phyloP scores from a whole-genome alignment of 257 asterid genomes.

The Gentiana macrophylla region DNA sequence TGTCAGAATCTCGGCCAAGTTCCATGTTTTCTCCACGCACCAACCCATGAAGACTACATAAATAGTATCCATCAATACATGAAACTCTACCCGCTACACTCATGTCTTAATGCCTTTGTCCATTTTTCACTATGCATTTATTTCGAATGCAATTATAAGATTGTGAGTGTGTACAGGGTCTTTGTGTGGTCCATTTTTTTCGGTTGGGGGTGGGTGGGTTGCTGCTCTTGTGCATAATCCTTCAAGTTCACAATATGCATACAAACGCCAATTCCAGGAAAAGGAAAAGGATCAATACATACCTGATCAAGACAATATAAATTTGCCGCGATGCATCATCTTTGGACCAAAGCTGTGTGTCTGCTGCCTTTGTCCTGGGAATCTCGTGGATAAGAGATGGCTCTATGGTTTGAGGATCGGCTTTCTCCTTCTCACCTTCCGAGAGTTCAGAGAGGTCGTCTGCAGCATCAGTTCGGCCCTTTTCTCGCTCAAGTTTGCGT shows the following conservation, averaged over 20 bases:
- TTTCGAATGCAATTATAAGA: not conserved
- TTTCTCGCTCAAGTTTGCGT: constrained; percentile 34
- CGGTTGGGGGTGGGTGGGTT: too few species aligned
- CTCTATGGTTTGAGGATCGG: constrained; percentile 18
- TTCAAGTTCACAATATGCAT: too few species aligned
- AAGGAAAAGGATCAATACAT: not conserved
- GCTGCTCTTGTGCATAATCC: too few species aligned
- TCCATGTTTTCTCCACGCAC: constrained; percentile 75
- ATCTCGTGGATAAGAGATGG: constrained; percentile 16
- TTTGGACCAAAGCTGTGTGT: constrained; percentile 35
- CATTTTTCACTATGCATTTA: not conserved
- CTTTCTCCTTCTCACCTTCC: constrained; percentile 56
- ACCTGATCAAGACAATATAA: constrained; percentile 63
- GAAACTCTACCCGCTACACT: constrained; percentile 5
- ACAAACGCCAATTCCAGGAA: not conserved
- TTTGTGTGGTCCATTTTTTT: too few species aligned
- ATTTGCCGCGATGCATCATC: constrained; percentile 38
- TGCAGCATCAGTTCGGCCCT: constrained; percentile 42
- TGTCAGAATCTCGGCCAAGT: constrained; percentile 69
- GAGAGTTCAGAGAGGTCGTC: constrained; percentile 61
- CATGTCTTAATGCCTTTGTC: too few species aligned
- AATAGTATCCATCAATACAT: constrained; percentile 11
- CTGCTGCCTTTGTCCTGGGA: constrained; percentile 31
- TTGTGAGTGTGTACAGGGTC: too few species aligned
- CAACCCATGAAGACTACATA: constrained; percentile 61